Conservation (phyloP, 176 grass and related monocot genomes). For the Oryza punctata region DNA sequence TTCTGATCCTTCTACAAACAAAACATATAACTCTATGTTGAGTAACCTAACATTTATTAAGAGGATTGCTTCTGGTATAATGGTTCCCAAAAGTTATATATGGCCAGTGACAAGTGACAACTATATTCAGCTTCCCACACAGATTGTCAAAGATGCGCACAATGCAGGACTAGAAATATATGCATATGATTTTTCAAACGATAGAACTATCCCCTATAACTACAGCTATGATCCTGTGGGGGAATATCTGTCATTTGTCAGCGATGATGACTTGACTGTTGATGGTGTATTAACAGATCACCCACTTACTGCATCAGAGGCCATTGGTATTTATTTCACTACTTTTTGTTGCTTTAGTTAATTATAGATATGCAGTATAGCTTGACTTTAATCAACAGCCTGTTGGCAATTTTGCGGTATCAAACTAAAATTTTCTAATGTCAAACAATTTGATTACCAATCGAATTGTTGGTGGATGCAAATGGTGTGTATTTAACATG, state of each 20-base stretch:
- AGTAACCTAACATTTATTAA: constrained; percentile 70
- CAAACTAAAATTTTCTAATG: no score
- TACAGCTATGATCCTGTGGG: constrained; percentile 88
- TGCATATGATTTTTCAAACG: constrained; percentile 81
- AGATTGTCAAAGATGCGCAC: constrained; percentile 57
- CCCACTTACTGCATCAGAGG: constrained; percentile 71
- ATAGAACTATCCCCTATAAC: constrained; percentile 68
- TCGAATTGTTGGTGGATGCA: no score
- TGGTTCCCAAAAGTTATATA: constrained; percentile 82
- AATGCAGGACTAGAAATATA: constrained; percentile 71
- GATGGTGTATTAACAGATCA: constrained; percentile 81
- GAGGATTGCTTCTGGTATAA: constrained; percentile 67
- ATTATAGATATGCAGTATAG: no score
- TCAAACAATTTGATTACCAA: no score
- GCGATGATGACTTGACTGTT: constrained; percentile 58
- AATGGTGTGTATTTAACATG: no score
- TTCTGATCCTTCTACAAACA: constrained; percentile 68
- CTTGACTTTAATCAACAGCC: no score
- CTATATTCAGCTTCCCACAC: constrained; percentile 37
- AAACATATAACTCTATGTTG: constrained; percentile 53
- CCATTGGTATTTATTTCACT: constrained; percentile 64
- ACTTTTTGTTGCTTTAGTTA: no score
- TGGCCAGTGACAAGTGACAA: constrained; percentile 65
- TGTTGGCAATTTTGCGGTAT: no score
- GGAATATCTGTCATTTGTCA: constrained; percentile 59